phyloP scores from a whole-genome alignment of 371 early-diverging fungal genomes.

The Chytridium lagenaria region DNA sequence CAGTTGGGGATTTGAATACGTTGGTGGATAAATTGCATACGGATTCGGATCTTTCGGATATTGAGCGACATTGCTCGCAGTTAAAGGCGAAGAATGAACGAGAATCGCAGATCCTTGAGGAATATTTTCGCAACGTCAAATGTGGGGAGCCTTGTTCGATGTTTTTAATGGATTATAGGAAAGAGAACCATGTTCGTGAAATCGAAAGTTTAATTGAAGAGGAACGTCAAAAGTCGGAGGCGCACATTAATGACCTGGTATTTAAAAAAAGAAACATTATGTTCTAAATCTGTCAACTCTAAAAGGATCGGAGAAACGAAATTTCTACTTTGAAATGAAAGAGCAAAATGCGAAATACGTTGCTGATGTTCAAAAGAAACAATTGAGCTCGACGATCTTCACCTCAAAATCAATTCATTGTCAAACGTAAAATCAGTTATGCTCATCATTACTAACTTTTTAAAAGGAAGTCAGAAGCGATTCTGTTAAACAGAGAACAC shows the following conservation, averaged over 20 bases:
- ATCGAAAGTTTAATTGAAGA: slow-evolving; percentile 49
- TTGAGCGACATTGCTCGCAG: slow-evolving; percentile 49
- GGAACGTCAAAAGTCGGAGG: slow-evolving; percentile 48
- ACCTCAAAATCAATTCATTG: slow-evolving; percentile 32
- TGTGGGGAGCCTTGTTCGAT: slow-evolving; percentile 31
- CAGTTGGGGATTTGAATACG: slow-evolving; percentile 62
- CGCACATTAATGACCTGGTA: slow-evolving; percentile 52
- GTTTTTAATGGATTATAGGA: slow-evolving; percentile 30
- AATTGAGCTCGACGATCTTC: slow-evolving; percentile 48
- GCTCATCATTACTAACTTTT: slow-evolving; percentile 38
- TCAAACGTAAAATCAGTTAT: slow-evolving; percentile 33
- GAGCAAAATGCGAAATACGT: slow-evolving; percentile 41
- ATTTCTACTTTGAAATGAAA: slow-evolving; percentile 43
- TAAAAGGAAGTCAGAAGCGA: slow-evolving; percentile 43
- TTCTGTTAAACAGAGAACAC: slow-evolving; percentile 52
- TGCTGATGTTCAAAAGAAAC: slow-evolving; percentile 38
- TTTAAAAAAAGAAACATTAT: neutral
- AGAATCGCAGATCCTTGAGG: slow-evolving; percentile 53
- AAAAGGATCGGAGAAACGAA: slow-evolving; percentile 46
- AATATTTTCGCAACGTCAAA: slow-evolving; percentile 56
- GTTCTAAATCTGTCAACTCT: neutral
- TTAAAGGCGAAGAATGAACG: slow-evolving; percentile 53
- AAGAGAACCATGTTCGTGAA: slow-evolving; percentile 49
- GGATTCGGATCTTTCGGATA: slow-evolving; percentile 58
- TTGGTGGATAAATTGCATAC: slow-evolving; percentile 61